Conservation (phyloP, 163 green algal species). For the Chlorella variabilis region DNA sequence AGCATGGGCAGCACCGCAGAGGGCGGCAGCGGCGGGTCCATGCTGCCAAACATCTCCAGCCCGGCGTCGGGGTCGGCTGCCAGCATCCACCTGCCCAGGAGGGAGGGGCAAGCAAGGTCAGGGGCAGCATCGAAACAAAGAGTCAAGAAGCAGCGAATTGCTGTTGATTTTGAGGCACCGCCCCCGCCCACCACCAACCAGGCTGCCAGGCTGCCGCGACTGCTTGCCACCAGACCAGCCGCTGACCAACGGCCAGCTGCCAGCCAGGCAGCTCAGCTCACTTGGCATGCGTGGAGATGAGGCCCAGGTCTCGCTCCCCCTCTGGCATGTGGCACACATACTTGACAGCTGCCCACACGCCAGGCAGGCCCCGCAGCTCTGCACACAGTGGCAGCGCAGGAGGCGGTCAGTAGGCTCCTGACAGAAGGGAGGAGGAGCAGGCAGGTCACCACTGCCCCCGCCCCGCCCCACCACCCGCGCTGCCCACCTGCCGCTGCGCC, state of each 20-base stretch:
- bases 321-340: slow-evolving; percentile 64
- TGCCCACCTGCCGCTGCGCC: slow-evolving; percentile 42
- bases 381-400: background rate
- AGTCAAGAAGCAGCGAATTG: no score
- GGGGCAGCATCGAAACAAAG: no score
- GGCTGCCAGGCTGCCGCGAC: no score
- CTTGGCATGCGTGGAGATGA: slow-evolving; percentile 68
- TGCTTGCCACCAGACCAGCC: no score
- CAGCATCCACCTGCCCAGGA: slow-evolving; percentile 76
- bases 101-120: background rate
- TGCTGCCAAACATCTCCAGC: slow-evolving; percentile 74
- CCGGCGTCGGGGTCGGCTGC: slow-evolving; percentile 80
- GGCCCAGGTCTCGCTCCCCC: slow-evolving; percentile 39
- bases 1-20: slow-evolving; percentile 77
- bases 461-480: background rate
- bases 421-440: background rate
- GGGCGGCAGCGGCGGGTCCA: slow-evolving; percentile 69
- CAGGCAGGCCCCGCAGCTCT: slow-evolving; percentile 82
- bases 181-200: no score
- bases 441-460: no score
- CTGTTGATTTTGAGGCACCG: no score
- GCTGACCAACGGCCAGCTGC: no score
- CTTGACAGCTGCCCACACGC: slow-evolving; percentile 86
- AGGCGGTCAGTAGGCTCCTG: background rate
- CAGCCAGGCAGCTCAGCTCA: no score